Conservation (phyloP, 768 basidiomycete genomes). For the Phylloporus sp. region DNA sequence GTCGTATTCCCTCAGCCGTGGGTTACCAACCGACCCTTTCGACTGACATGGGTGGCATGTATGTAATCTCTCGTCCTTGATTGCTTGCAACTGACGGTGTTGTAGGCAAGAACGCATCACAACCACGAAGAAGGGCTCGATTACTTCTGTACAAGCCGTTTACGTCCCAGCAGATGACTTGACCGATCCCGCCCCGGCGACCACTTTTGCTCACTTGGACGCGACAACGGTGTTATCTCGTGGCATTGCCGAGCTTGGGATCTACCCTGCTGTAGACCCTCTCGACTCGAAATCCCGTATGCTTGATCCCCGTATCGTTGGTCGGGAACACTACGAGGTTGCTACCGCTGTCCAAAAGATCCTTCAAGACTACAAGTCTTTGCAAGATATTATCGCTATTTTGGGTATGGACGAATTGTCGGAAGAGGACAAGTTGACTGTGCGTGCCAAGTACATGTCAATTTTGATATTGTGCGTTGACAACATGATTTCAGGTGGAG, state of each 20-base stretch:
- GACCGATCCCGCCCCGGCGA: constrained; percentile 99
- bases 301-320: constrained; percentile 99
- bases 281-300: constrained; percentile 99
- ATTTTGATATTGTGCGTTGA: constrained; percentile 3
- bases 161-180: constrained; percentile 99
- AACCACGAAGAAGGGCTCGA: constrained; percentile 99
- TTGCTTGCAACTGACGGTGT: constrained; percentile 6
- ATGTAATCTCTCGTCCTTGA: constrained; percentile 28
- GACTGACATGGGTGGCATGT: constrained; percentile 99
- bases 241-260: constrained; percentile 97
- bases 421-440: constrained; percentile 97
- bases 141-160: constrained; percentile 99
- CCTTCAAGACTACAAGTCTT: constrained; percentile 92
- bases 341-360: constrained; percentile 98
- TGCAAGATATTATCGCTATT: constrained; percentile 99
- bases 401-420: constrained; percentile 99
- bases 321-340: constrained; percentile 90
- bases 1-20: constrained; percentile 99
- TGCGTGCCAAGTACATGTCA: not conserved
- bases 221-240: constrained; percentile 99
- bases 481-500: constrained; percentile 60
- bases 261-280: constrained; percentile 99
- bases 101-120: constrained; percentile 98
- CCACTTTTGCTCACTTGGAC: constrained; percentile 99
- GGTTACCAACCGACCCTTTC: constrained; percentile 99